phyloP scores from a whole-genome alignment of 2,329 filamentous ascomycete species.

The Alternaria rosae region DNA sequence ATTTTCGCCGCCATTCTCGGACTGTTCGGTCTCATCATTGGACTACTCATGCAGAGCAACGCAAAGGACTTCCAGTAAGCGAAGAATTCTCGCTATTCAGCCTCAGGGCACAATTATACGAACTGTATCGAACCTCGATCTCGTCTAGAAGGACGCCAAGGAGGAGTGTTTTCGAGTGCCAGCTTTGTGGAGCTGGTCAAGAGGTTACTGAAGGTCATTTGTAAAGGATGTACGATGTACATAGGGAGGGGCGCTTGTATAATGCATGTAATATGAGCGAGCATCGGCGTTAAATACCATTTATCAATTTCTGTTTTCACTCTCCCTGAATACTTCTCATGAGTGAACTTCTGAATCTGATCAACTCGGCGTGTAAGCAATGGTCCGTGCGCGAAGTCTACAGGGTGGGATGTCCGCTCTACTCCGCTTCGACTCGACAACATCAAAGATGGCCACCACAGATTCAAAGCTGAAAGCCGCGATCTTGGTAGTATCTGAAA shows the following conservation, averaged over 20 bases:
- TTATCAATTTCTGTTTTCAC: constrained; percentile 11
- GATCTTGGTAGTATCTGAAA: constrained; percentile 89
- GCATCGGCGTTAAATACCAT: constrained; percentile 36
- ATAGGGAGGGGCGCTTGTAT: constrained; percentile 44
- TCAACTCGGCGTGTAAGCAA: constrained; percentile 1
- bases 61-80: constrained; percentile 71
- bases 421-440: constrained; percentile 23
- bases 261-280: constrained; percentile 50
- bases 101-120: not conserved
- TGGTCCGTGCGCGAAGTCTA: constrained; percentile 30
- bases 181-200: constrained; percentile 20
- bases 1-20: constrained; percentile 98
- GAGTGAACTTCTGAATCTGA: constrained; percentile 3
- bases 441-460: constrained; percentile 37
- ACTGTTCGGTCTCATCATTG: constrained; percentile 94
- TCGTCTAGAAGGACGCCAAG: constrained; percentile 2
- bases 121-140: not conserved
- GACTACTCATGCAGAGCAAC: constrained; percentile 85
- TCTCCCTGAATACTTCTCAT: not conserved
- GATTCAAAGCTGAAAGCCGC: constrained; percentile 69
- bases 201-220: constrained; percentile 9
- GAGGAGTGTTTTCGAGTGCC: constrained; percentile 13
- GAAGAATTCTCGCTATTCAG: not conserved
- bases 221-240: constrained; percentile 39
- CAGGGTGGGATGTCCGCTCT: constrained; percentile 29